Evolutionary conservation across 805 yeast genomes (phyloP).

Genomic region (Starmerella potacharoeniae): DNA sequence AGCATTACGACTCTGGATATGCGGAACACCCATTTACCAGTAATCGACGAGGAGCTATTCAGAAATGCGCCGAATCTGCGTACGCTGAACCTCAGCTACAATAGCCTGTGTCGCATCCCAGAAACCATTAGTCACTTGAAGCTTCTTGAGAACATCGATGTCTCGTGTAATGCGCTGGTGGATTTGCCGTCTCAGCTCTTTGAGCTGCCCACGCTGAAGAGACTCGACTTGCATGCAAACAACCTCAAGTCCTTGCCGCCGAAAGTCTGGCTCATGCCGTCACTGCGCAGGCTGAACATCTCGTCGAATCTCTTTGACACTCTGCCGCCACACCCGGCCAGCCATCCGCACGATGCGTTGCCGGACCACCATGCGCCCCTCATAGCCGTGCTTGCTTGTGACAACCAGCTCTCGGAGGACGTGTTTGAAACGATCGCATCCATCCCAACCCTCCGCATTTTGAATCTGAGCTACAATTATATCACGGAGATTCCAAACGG

Average conservation of each 20-base stretch:
- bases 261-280: slow-evolving; percentile 49
- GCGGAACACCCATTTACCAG: slow-evolving; percentile 70
- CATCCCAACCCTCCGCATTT: slow-evolving; percentile 43
- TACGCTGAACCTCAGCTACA: slow-evolving; percentile 63
- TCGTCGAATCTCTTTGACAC: slow-evolving; percentile 22
- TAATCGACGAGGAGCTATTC: slow-evolving; percentile 56
- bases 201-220: slow-evolving; percentile 44
- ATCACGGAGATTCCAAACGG: slow-evolving; percentile 71
- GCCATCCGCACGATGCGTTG: neutral
- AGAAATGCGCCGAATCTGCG: slow-evolving; percentile 54
- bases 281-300: slow-evolving; percentile 23
- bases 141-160: slow-evolving; percentile 54
- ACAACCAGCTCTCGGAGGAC: slow-evolving; percentile 71
- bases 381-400: slow-evolving; percentile 49
- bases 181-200: slow-evolving; percentile 58
- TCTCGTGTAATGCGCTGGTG: slow-evolving; percentile 63
- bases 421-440: slow-evolving; percentile 56
- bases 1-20: slow-evolving; percentile 44
- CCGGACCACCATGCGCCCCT: neutral
- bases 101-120: slow-evolving; percentile 71
- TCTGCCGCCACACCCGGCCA: slow-evolving; percentile 9
- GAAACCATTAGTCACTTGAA: slow-evolving; percentile 48
- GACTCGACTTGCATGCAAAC: slow-evolving; percentile 73
- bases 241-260: slow-evolving; percentile 60
- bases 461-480: slow-evolving; percentile 78